Evolutionary conservation across 345 rosid genomes (phyloP), one percentile per base, ranked within the genome.

Genomic region (Alliaria petiolata): DNA sequence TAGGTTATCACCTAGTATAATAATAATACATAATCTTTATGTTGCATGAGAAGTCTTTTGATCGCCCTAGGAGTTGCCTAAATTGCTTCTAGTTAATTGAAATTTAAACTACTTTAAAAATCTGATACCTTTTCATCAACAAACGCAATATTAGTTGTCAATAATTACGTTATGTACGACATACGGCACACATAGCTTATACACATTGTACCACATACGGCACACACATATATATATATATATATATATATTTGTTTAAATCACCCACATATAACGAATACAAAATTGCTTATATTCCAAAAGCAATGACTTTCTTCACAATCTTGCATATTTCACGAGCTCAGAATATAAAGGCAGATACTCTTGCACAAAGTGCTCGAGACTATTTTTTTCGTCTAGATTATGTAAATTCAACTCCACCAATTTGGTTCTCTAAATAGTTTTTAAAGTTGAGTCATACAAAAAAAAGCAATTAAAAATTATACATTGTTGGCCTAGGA

Each of bases 401-500:
- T n/a, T n/a, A n/a, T n/a, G n/a, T n/a, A n/a, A n/a, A n/a, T n/a
- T n/a, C n/a, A n/a, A n/a, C n/a, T n/a, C n/a, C n/a, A n/a, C n/a
- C n/a, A n/a, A n/a, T n/a, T n/a, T n/a, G n/a, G n/a, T n/a, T n/a
- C n/a, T n/a, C n/a, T n/a, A n/a, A n/a, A n/a, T n/a, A n/a, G n/a
- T n/a, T n/a, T n/a, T n/a, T n/a, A n/a, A n/a, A n/a, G n/a, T n/a
- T n/a, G n/a, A n/a, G n/a, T n/a, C n/a, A n/a, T n/a, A n/a, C n/a
- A n/a, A n/a, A n/a, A n/a, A n/a, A n/a, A 67, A 25, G 33, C 58
- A 43, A 61, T 59, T 59, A 4, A 54, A 17, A 61, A 60, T 60
- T 34, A 19, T 49, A 44, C 55, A 11, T 35, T 81, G 90, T 83
- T 76, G 87, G 85, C 65, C 76, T 67, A 83, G 68, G 64, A 66